Base-by-base conservation (phyloP, 352 stramenopile species). In the Aphanomyces invadans region DNA sequence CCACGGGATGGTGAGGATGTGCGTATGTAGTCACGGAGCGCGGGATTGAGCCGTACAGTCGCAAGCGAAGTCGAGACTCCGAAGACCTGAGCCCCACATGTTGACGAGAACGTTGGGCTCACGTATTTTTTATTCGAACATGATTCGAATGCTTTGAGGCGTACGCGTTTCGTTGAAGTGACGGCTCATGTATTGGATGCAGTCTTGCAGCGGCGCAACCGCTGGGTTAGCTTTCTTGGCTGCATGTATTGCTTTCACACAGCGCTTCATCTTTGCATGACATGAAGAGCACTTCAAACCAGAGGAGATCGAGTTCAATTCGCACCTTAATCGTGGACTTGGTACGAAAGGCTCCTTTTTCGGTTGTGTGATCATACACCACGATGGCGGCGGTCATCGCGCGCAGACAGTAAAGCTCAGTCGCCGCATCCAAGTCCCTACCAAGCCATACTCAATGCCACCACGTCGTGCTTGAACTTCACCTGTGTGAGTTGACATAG, bases 291-390 rank as follows among this genome's bases (percentile, higher is more conserved):
- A n/a, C n/a, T n/a, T n/a, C n/a, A n/a, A n/a, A n/a, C n/a, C n/a
- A n/a, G n/a, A n/a, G n/a, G n/a, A n/a, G n/a, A n/a, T n/a, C n/a
- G n/a, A n/a, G n/a, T n/a, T n/a, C n/a, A n/a, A n/a, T n/a, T n/a
- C n/a, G n/a, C n/a, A 87, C 79, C 62, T 86, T 86, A 45, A 87
- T 71, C 70, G 81, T 71, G 11, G 77, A 84, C 55, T 78, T 83
- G 46, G 79, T 79, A 48, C 68, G 54, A 61, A 87, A 86, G 4
- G 70, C 76, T 25, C 79, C 79, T 26, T 81, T 73, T 5, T 70
- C 55, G 19, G 63, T 74, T 55, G 70, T 74, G 65, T 86, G 79
- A 69, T 87, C 79, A 62, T 83, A 86, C 11, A 87, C 61, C 39
- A 87, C 67, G 45, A 87, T 86, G 12, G 77, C 73, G 25, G 76